These are phyloP conservation scores for Eruca vesicaria DNA, from an alignment of 441 rosid species.

Conservation along the genomic window DNA sequence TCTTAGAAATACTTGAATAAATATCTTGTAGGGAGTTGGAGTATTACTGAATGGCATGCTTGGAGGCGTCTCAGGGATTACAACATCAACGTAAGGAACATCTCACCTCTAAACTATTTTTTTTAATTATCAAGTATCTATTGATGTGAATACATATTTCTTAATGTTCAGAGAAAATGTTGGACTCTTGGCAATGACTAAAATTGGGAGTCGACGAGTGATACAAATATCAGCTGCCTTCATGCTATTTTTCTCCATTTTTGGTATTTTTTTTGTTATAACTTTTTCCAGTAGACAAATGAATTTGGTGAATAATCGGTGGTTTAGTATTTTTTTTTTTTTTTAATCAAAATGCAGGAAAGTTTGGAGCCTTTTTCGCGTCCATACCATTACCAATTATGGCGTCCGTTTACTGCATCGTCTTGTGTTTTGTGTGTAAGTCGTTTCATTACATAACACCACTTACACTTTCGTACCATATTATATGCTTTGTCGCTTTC, in stretches of 20 bases:
- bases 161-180: slow-evolving; percentile 60
- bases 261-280: slow-evolving; percentile 38
- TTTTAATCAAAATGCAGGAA: slow-evolving; percentile 43
- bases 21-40: slow-evolving; percentile 60
- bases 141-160: neutral
- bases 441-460: slow-evolving; percentile 6
- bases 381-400: slow-evolving; percentile 70
- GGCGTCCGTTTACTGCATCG: slow-evolving; percentile 59
- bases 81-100: slow-evolving; percentile 54
- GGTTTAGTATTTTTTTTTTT: neutral
- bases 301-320: neutral
- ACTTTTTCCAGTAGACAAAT: neutral
- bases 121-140: neutral
- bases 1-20: neutral
- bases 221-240: slow-evolving; percentile 71
- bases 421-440: slow-evolving; percentile 72
- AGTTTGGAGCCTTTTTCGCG: slow-evolving; percentile 73
- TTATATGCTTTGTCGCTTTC: neutral
- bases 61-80: slow-evolving; percentile 53
- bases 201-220: slow-evolving; percentile 80
- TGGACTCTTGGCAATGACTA: slow-evolving; percentile 74
- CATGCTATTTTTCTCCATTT: slow-evolving; percentile 74
- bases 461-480: neutral
- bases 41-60: slow-evolving; percentile 56
- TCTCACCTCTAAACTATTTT: neutral